phyloP scores from a whole-genome alignment of 1,139 yeast species.

The Candida glucosophila region DNA sequence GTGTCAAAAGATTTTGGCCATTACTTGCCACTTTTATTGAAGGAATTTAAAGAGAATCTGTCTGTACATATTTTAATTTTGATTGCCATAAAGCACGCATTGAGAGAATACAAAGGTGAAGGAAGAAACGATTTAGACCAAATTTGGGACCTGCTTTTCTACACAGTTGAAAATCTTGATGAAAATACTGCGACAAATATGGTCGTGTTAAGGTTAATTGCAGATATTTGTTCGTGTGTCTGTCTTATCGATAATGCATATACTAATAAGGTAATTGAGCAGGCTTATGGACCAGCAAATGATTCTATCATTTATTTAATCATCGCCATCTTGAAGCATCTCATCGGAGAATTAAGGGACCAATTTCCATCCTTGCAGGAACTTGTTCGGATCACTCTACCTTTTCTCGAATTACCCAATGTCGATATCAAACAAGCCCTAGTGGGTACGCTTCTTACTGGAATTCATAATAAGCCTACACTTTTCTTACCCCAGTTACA shows the following conservation, averaged over 20 bases:
- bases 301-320: constrained; percentile 19
- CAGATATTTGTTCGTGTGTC: constrained; percentile 23
- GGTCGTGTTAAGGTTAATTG: constrained; percentile 20
- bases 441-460: constrained; percentile 51
- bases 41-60: constrained; percentile 12
- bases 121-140: constrained; percentile 6
- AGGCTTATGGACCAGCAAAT: constrained; percentile 8
- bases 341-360: constrained; percentile 15
- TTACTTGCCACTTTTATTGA: constrained; percentile 25
- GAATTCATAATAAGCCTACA: constrained; percentile 57
- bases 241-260: constrained; percentile 9
- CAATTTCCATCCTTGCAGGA: constrained; percentile 6
- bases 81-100: constrained; percentile 29
- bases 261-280: constrained; percentile 10
- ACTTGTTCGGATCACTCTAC: constrained; percentile 9
- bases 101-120: constrained; percentile 12
- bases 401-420: constrained; percentile 16
- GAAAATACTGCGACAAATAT: constrained; percentile 6
- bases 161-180: constrained; percentile 8
- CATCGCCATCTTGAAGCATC: constrained; percentile 25
- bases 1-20: constrained; percentile 27
- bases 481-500: constrained; percentile 49
- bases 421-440: constrained; percentile 47
- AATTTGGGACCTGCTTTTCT: constrained; percentile 11
- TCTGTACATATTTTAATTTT: constrained; percentile 22